Conservation (phyloP, 2,329 filamentous ascomycete genomes). For the Penicillium sp. region DNA sequence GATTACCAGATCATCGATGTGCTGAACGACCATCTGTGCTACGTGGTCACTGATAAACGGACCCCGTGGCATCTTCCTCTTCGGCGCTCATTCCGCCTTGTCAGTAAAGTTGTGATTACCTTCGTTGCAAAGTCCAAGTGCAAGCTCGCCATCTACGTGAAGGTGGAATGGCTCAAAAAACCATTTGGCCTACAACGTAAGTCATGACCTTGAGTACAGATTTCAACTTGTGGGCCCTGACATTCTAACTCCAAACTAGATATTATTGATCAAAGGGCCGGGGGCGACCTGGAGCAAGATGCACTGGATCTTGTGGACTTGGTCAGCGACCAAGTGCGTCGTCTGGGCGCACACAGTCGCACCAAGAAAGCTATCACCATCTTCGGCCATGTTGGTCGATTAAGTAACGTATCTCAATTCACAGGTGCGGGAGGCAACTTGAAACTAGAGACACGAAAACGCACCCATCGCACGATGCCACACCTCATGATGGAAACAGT, state of each 20-base stretch:
- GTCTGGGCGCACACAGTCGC: slow-evolving; percentile 41
- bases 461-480: slow-evolving; percentile 56
- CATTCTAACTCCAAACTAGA: slow-evolving; percentile 22
- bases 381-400: slow-evolving; percentile 44
- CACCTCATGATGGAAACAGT: slow-evolving; percentile 67
- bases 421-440: slow-evolving; percentile 27
- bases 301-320: slow-evolving; percentile 46
- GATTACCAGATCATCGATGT: slow-evolving; percentile 86
- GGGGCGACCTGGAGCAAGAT: slow-evolving; percentile 58
- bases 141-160: slow-evolving; percentile 81
- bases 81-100: slow-evolving; percentile 68
- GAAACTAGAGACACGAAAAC: slow-evolving; percentile 45
- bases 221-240: background rate
- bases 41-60: slow-evolving; percentile 59
- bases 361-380: slow-evolving; percentile 46
- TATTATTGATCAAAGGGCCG: slow-evolving; percentile 59
- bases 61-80: slow-evolving; percentile 80
- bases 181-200: slow-evolving; percentile 47
- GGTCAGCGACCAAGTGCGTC: slow-evolving; percentile 45
- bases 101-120: slow-evolving; percentile 89
- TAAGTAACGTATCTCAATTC: slow-evolving; percentile 38
- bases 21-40: slow-evolving; percentile 68
- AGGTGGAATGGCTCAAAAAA: slow-evolving; percentile 75
- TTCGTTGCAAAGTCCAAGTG: slow-evolving; percentile 87
- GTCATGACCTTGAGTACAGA: slow-evolving; percentile 16